Evolutionary conservation across 2,329 filamentous ascomycete genomes (phyloP), one percentile per base, ranked within the genome.

Genomic region (Aureobasidium sp.): DNA sequence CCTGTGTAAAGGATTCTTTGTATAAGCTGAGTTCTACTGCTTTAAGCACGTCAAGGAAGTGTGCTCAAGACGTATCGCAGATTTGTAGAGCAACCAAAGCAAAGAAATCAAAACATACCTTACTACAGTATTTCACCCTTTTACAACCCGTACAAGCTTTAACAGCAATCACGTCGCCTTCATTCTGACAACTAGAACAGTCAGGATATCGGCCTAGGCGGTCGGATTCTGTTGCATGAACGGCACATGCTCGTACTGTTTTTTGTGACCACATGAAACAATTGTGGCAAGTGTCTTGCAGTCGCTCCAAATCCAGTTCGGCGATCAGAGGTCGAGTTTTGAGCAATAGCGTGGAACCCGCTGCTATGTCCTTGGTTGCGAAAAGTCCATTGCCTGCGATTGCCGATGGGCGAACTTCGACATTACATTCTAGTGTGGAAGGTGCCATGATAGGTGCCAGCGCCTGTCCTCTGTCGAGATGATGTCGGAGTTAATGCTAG

Each of bases 51-150:
- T 42, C 8, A 17, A 13, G 42, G 27, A n/a, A 42, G 39, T 15
- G 5, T 37, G 15, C 5, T 37, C 34, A 37, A 15, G 20, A 36
- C 7, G 42, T 44, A 23, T 12, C 26, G 10, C 5, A 12, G 12
- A 12, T 12, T 26, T 26, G 42, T 5, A 5, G 27, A 2, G 10
- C 9, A 46, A 26, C 9, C 20, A 32, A 27, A 44, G 34, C 46
- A 27, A 58, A 5, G n/a, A 48, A 37, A 39, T 37, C 34, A 37
- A 5, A 4, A 47, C 57, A 39, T 70, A 85, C 83, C 76, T 80
- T 83, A 66, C 79, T 78, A 70, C 85, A 87, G 69, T 87, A 87
- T 65, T 76, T 80, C 2, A 85, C 79, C 36, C 79, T 74, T 62
- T 78, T 79, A 68, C 85, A 87, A 8, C 81, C 82, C 3, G 79